Evolutionary conservation across 2,329 filamentous ascomycete species (phyloP), one percentile per base, ranked within the genome.

Genomic region (Chaetomiaceae sp.): DNA sequence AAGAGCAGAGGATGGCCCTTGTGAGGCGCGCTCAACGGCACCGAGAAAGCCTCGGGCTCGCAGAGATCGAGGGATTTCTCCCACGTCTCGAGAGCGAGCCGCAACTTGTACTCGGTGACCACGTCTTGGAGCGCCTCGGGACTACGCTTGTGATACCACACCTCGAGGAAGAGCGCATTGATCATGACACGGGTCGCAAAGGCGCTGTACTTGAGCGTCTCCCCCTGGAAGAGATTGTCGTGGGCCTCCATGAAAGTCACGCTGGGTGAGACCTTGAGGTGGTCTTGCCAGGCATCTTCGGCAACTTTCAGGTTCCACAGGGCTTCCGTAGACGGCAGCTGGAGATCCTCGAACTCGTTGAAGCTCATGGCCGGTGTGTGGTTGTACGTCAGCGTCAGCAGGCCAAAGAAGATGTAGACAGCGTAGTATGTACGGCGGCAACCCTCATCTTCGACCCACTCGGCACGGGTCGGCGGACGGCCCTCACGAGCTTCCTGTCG

Each of bases 101-200:
- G 85, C 57, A 99, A 86, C 77, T 96, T 97, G 80, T 96, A 97
- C 73, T 97, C 94, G 3, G 92, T 95, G 40, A 97, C 92, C 34
- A 97, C 91, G 67, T 97, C 92, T 72, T 97, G 94, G 36, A 97
- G 78, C 46, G 92, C 91, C 69, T 97, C 91, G n/a, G 92, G 92
- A 69, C 90, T 96, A 66, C 94, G 89, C 81, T 96, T 96, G 75
- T 97, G 90, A 67, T 96, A 95, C 94, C 94, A 99, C 2, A 97
- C 92, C 71, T 97, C 94, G 44, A 99, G 80, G 78, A 97, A 99
- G 59, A 99, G 78, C 10, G 94, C 92, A 66, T 97, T 99, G 79
- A 97, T 96, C 89, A 99, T 95, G 59, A 97, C 90, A 58, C 94
- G 89, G 10, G 94, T 95, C 5, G 91, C 92, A 68, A 97, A 99